A percentile compares a stretch with the other conserved stretches of the same genome.
phyloP scores from a whole-genome alignment of 2,329 filamentous ascomycete genomes.

The Sporothrix brunneoviolacea region DNA sequence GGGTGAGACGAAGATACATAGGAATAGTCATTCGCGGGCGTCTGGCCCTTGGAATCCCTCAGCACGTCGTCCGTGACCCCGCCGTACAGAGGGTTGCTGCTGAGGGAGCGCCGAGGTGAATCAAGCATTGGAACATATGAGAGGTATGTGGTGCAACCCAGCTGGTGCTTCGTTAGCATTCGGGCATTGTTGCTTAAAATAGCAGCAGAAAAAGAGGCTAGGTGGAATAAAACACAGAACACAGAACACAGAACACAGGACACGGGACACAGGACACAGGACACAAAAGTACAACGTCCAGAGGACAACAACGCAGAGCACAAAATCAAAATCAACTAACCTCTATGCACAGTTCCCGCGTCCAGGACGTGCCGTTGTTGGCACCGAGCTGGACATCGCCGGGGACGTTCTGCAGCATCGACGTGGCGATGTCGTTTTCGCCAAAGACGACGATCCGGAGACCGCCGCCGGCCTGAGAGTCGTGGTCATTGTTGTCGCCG shows the following conservation, averaged over 20 bases:
- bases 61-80: conserved; percentile 31
- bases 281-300: no score
- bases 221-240: neutral
- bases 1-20: conserved; percentile 39
- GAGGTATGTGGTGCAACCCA: conserved; percentile 39
- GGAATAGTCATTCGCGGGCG: conserved; percentile 36
- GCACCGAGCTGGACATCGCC: conserved; percentile 10
- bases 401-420: conserved; percentile 16
- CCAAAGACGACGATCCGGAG: conserved; percentile 48
- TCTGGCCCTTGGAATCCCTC: conserved; percentile 26
- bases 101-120: conserved; percentile 34
- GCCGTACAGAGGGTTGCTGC: conserved; percentile 49
- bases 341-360: conserved; percentile 41
- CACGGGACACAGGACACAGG: no score
- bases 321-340: no score
- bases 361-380: conserved; percentile 34
- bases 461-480: conserved; percentile 22
- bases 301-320: neutral
- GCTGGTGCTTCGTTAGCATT: conserved; percentile 28
- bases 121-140: conserved; percentile 36
- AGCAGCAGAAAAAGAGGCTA: neutral
- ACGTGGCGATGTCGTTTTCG: conserved; percentile 39
- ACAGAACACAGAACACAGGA: no score
- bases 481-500: conserved; percentile 12
- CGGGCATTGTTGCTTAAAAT: no score